Base-by-base conservation (phyloP, 306 rosid species). In the Morella rubra region DNA sequence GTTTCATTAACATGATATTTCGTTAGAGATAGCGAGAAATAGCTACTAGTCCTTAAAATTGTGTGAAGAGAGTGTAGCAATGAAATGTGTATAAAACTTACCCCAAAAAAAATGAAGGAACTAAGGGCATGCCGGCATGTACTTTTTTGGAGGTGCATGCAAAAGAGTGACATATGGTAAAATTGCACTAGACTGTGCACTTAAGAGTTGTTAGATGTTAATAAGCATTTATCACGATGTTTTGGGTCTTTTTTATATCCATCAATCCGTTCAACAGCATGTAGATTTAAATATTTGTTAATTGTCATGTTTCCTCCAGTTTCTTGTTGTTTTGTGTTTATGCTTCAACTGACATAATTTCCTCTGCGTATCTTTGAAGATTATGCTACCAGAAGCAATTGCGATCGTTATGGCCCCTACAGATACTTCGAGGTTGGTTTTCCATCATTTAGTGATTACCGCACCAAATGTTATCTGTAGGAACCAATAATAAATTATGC, bases 331-430 rank as follows among this genome's bases (percentile, higher is more conserved):
- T 64, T 19, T 54, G 22, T 53, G 24, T 69, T 69, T 52, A 37
- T 64, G 61, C 76, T 64, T 74, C 52, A 32, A 40, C 80, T 82
- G 47, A 77, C n/a, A 50, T 55, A 11, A 41, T 81, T 15, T 74
- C 44, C 73, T 76, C 78, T 66, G 85, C 78, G 79, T 77, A 69
- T 86, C 44, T 65, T 88, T 81, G 77, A 80, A 93, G 99, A 90
- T 96, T 76, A 96, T 96, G 99, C 86, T 96, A 77, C 98, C 97
- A 0, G 99, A 96, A 87, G 97, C 99, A 68, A 80, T 96, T 86
- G 99, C 99, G 65, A 96, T 96, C 66, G 99, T 96, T 77, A 96
- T 96, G 99, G 99, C 99, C 71, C 99, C 98, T 20, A 93, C 98
- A 37, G 99, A 96, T 84, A 77, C 89, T 69, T 47, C 87, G 74